phyloP scores from a whole-genome alignment of 352 stramenopile genomes.

The Phytophthora ohioensis region DNA sequence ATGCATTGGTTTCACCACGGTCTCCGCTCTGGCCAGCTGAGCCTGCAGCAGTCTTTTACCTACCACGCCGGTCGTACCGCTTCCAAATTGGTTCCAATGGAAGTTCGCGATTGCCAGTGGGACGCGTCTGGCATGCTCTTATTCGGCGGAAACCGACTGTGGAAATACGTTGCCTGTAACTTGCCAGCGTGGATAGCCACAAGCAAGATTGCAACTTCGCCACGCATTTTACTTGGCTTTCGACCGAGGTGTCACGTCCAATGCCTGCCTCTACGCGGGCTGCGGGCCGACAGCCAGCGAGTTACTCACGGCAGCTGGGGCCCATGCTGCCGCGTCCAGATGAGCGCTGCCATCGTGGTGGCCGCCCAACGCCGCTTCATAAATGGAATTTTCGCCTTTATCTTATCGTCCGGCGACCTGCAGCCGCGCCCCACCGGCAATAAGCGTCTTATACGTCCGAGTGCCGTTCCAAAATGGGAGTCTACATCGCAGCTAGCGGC shows the following conservation, averaged over 20 bases:
- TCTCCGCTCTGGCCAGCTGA: conserved; percentile 41
- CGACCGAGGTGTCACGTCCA: conserved; percentile 7
- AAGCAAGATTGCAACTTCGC: conserved; percentile 4
- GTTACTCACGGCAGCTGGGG: conserved; percentile 39
- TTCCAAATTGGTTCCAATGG: conserved; percentile 9
- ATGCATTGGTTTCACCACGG: conserved; percentile 22
- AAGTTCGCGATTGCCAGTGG: conserved; percentile 11
- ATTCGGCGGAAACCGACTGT: not conserved
- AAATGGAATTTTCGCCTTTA: conserved; percentile 12
- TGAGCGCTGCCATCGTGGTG: conserved; percentile 18
- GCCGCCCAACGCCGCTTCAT: not conserved
- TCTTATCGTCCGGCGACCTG: conserved; percentile 21
- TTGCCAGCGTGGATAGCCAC: not conserved
- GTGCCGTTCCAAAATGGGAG: conserved; percentile 21
- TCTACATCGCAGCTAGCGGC: not conserved
- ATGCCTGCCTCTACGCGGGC: conserved; percentile 24
- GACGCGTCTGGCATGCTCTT: not conserved
- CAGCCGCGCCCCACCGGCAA: conserved; percentile 19
- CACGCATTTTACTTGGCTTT: not conserved
- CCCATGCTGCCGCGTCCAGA: conserved; percentile 19
- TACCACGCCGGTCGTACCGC: conserved; percentile 32
- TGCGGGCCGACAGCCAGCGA: conserved; percentile 32
- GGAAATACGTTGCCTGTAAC: not conserved
- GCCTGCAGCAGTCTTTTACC: conserved; percentile 33
- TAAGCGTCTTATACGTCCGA: conserved; percentile 28